Evolutionary conservation across 768 basidiomycete genomes (phyloP).

Genomic region (Boletellus sp.): DNA sequence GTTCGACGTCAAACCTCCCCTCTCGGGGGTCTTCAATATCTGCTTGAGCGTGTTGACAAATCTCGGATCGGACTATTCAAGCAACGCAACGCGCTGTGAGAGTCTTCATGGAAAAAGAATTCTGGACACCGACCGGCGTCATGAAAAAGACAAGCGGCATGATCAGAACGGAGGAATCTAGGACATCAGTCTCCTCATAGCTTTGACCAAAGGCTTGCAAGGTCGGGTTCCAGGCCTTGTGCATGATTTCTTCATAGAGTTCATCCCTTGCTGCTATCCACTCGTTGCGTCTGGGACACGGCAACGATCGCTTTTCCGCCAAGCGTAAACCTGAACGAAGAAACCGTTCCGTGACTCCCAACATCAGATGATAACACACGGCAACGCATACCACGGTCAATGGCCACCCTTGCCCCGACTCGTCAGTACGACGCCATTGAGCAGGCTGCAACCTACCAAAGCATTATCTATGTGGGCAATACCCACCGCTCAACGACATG

Average conservation of each 20-base stretch:
- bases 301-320: constrained; percentile 91
- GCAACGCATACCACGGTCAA: constrained; percentile 69
- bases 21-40: constrained; percentile 82
- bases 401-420: constrained; percentile 70
- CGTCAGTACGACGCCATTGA: not conserved
- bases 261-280: constrained; percentile 78
- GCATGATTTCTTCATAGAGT: constrained; percentile 92
- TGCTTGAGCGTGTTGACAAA: constrained; percentile 83
- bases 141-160: constrained; percentile 95
- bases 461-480: constrained; percentile 61
- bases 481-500: constrained; percentile 5
- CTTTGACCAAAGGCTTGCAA: constrained; percentile 77
- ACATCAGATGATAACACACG: not conserved
- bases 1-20: constrained; percentile 89
- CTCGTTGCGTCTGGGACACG: constrained; percentile 65
- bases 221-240: constrained; percentile 77
- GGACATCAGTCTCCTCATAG: constrained; percentile 77
- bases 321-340: constrained; percentile 66
- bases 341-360: not conserved
- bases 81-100: not conserved
- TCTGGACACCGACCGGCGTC: constrained; percentile 52
- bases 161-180: constrained; percentile 87
- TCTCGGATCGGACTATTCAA: constrained; percentile 73
- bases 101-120: not conserved
- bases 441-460: constrained; percentile 55